Percentiles rank a stretch among this genome's conserved stretches.
Evolutionary conservation across 163 green algal genomes (phyloP).

Genomic region (Scenedesmus sp.): DNA sequence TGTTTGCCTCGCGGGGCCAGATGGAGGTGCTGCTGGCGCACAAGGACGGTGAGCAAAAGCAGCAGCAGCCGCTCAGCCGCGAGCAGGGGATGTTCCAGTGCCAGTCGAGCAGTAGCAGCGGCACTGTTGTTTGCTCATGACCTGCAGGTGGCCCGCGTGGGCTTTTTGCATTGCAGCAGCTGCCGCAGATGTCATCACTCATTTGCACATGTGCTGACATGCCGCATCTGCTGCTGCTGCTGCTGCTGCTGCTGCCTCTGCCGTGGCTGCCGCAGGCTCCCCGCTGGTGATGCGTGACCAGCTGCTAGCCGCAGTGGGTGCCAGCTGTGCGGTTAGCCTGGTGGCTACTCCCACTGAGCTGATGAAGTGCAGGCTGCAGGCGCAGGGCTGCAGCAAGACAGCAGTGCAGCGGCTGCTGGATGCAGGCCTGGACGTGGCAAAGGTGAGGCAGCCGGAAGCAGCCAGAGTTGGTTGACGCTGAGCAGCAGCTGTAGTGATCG

Average conservation of each 20-base stretch:
- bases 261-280: slow-evolving; percentile 48
- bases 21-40: slow-evolving; percentile 75
- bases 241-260: not conserved
- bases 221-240: not conserved
- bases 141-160: not conserved
- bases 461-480: not conserved
- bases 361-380: slow-evolving; percentile 87
- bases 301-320: slow-evolving; percentile 66
- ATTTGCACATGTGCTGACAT: not conserved
- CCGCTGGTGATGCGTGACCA: slow-evolving; percentile 72
- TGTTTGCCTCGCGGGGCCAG: slow-evolving; percentile 78
- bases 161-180: not conserved
- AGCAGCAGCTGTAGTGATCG: not conserved
- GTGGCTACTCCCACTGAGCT: slow-evolving; percentile 90
- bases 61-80: not conserved
- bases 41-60: slow-evolving; percentile 61
- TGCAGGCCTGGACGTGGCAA: slow-evolving; percentile 51
- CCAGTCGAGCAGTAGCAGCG: not conserved
- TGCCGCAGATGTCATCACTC: not conserved
- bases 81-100: not conserved
- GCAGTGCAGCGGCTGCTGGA: slow-evolving; percentile 51
- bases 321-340: slow-evolving; percentile 79
- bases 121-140: not conserved
- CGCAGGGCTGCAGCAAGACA: slow-evolving; percentile 54
- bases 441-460: slow-evolving; percentile 22